Conservation (phyloP, 768 basidiomycete species). For the Mycena galericulata region DNA sequence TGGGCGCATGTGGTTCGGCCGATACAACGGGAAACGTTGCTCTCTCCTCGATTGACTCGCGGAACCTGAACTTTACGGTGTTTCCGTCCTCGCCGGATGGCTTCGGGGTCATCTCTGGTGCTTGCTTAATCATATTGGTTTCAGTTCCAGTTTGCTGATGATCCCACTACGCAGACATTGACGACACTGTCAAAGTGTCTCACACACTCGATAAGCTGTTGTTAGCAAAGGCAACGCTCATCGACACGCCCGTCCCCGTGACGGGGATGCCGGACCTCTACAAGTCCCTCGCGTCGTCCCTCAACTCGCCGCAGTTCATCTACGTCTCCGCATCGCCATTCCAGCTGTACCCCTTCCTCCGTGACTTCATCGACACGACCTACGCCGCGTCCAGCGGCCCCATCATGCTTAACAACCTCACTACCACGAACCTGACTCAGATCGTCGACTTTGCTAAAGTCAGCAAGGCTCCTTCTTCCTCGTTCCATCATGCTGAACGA, state of each 20-base stretch:
- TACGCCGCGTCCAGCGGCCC: slow-evolving; percentile 53
- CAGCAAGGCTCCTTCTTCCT: neutral
- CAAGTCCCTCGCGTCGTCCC: slow-evolving; percentile 48
- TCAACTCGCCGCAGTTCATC: slow-evolving; percentile 54
- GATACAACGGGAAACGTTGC: slow-evolving; percentile 33
- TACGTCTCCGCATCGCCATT: slow-evolving; percentile 59
- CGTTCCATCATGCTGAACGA: neutral
- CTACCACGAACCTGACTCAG: slow-evolving; percentile 45
- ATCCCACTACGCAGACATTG: slow-evolving; percentile 56
- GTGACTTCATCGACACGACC: slow-evolving; percentile 50
- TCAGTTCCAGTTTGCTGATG: neutral
- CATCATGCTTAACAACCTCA: slow-evolving; percentile 53
- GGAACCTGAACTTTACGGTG: slow-evolving; percentile 43
- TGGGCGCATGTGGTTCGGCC: slow-evolving; percentile 46
- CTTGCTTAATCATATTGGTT: slow-evolving; percentile 11
- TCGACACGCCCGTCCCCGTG: slow-evolving; percentile 54
- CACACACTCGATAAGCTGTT: slow-evolving; percentile 50
- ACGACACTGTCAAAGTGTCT: slow-evolving; percentile 58
- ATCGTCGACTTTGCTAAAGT: slow-evolving; percentile 42
- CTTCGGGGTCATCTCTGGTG: slow-evolving; percentile 59
- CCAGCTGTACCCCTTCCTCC: slow-evolving; percentile 60
- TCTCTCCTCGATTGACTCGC: slow-evolving; percentile 35
- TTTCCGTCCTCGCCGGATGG: slow-evolving; percentile 52
- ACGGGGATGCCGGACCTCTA: slow-evolving; percentile 62
- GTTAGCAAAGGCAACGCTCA: slow-evolving; percentile 52